A percentile compares a stretch with the other conserved stretches of the same genome.
phyloP scores from a whole-genome alignment of 805 yeast species.

The Saccharomycopsis microspora region DNA sequence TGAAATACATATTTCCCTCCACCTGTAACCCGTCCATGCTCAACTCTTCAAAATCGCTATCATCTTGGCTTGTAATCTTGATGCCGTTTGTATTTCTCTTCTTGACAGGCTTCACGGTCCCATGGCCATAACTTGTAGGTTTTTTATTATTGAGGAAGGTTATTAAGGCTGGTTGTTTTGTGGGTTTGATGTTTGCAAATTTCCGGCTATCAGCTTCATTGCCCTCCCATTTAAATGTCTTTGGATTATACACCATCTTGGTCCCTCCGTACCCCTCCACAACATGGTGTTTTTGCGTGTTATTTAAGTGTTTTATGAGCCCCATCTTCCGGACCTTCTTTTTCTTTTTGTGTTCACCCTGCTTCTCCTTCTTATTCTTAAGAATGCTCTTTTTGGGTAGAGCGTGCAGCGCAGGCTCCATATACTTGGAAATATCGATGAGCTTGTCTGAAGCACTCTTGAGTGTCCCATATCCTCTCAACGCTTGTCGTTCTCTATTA shows the following conservation, averaged over 20 bases:
- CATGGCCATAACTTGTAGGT: neutral
- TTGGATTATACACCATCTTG: constrained; percentile 15
- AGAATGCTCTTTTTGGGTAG: neutral
- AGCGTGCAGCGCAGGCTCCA: neutral
- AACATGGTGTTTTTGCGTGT: constrained; percentile 3
- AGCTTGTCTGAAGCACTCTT: neutral
- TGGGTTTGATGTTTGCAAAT: constrained; percentile 8
- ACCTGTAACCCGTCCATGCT: constrained; percentile 15
- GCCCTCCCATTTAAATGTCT: constrained; percentile 15
- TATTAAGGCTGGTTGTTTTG: constrained; percentile 11
- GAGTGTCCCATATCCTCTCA: constrained; percentile 1
- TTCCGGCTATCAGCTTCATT: constrained; percentile 13
- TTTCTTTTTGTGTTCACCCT: neutral
- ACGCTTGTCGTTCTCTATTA: constrained; percentile 5
- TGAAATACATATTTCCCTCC: constrained; percentile 17
- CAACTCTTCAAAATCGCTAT: constrained; percentile 13
- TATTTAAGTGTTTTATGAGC: constrained; percentile 11
- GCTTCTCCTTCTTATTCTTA: constrained; percentile 1
- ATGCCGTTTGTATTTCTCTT: constrained; percentile 3
- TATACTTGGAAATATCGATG: constrained; percentile 7
- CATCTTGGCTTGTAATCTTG: constrained; percentile 8
- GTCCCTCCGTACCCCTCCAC: constrained; percentile 15
- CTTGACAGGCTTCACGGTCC: constrained; percentile 7
- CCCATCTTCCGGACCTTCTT: constrained; percentile 3
- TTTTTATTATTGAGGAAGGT: constrained; percentile 11